Evolutionary conservation across 2,329 filamentous ascomycete species (phyloP), one percentile per base, ranked within the genome.

Genomic region (Chrysoporthe deuterocubensis): DNA sequence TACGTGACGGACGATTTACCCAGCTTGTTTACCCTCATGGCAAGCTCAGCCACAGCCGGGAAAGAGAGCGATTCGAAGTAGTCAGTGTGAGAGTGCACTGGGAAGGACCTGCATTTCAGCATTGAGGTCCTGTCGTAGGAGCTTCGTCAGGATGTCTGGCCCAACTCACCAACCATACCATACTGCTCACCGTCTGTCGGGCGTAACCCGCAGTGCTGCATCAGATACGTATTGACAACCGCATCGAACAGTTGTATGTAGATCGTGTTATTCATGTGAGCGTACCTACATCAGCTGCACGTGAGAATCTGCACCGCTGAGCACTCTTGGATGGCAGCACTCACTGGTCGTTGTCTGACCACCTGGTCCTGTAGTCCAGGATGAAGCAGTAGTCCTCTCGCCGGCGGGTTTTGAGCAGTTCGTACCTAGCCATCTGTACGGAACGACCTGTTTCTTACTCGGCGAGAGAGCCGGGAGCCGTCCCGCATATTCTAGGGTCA

Each of bases 231-330:
- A 79, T 97, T 98, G 76, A 97, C 89, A 68, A 97, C 88, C 1
- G 92, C 94, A 81, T 98, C 95, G 78, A 97, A 96, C 67, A 96
- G 85, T 70, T 92, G 90, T 74, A 92, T 92, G 79, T 97, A 97
- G 65, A 96, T 85, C 52, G 90, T 92, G 76, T 97, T 97, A 81
- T 97, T 97, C 84, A 97, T 89, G 77, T 98, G 95, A 69, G 92
- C 86, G 79, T 96, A 97, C 94, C 70, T 42, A 57, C 48, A 18
- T 16, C 42, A 44, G 21, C 48, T 52, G 13, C 13, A 34, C 54
- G 56, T 26, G 16, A 58, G 40, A 14, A 26, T 13, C 46, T 42
- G n/a, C 26, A 13, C 40, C 46, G 26, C 48, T 44, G 57, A 44
- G 32, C 32, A 26, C 18, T 21, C 34, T 42, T 32, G 5, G 57